Conservation (phyloP, 75 land plant species). For the Ceratopteris richardii region DNA sequence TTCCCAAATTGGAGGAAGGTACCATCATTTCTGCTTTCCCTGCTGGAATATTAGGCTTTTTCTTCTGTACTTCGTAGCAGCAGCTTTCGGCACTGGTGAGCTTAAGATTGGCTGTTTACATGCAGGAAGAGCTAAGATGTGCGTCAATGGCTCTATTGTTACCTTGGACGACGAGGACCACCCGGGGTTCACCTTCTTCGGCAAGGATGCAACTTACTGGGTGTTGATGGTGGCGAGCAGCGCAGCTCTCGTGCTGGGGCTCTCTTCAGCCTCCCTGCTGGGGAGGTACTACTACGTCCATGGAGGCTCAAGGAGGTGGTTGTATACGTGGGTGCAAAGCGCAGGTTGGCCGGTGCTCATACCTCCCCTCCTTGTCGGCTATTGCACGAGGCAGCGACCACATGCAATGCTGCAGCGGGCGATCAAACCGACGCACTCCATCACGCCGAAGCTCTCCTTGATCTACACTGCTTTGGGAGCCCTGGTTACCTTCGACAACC, state of each 20-base stretch:
- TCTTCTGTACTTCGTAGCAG: no score
- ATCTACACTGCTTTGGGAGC: conserved; percentile 24
- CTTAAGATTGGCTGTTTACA: no score
- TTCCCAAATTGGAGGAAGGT: no score
- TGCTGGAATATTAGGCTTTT: no score
- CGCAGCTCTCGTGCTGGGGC: conserved; percentile 34
- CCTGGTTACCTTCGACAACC: conserved; percentile 40
- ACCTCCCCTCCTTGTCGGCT: conserved; percentile 18
- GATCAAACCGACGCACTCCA: no score
- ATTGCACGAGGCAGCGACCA: background rate
- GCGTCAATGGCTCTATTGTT: no score
- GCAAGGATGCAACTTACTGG: conserved; percentile 11
- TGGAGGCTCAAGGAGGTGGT: conserved; percentile 52
- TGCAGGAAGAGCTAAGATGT: no score
- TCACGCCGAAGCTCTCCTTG: background rate
- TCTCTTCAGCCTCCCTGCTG: conserved; percentile 36
- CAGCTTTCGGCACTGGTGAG: no score
- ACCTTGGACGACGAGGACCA: no score
- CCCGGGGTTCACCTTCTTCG: background rate
- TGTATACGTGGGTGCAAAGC: conserved; percentile 40
- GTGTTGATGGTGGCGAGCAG: conserved; percentile 28
- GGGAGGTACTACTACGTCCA: conserved; percentile 55
- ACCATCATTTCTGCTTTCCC: no score
- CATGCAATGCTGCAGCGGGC: no score
- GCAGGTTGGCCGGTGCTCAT: conserved; percentile 59